Evolutionary conservation across 1,284 basidiomycete species (phyloP).

Genomic region (Marasmius oreades): DNA sequence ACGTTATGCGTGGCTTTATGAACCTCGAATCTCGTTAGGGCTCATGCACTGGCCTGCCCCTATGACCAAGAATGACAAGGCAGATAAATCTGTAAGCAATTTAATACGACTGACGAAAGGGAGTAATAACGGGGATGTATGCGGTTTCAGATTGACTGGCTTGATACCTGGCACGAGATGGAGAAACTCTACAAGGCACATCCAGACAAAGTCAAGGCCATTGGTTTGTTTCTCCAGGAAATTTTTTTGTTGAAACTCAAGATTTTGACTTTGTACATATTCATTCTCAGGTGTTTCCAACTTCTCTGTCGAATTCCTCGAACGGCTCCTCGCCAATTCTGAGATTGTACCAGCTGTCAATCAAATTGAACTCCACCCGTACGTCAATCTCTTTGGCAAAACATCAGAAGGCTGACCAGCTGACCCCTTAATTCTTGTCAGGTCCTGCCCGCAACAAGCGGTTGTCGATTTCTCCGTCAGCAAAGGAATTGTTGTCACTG

Average conservation of each 20-base stretch:
- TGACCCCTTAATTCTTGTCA: conserved; percentile 24
- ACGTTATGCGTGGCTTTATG: conserved; percentile 4
- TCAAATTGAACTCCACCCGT: conserved; percentile 80
- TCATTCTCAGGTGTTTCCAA: conserved; percentile 59
- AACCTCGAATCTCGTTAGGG: conserved; percentile 36
- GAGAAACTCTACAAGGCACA: conserved; percentile 62
- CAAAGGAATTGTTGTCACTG: conserved; percentile 66
- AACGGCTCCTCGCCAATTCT: conserved; percentile 54
- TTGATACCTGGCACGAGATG: conserved; percentile 79
- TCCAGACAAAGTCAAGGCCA: conserved; percentile 69
- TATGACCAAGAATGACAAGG: conserved; percentile 46
- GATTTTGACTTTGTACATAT: background rate
- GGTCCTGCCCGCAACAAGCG: conserved; percentile 61
- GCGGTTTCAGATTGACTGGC: conserved; percentile 46
- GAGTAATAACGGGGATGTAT: background rate
- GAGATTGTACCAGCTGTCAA: conserved; percentile 77
- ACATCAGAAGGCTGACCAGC: no score
- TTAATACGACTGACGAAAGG: background rate
- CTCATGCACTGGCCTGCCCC: conserved; percentile 81
- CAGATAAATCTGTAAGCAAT: conserved; percentile 39
- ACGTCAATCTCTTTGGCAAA: no score
- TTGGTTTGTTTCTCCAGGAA: conserved; percentile 40
- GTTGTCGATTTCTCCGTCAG: conserved; percentile 56
- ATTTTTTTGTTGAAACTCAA: background rate
- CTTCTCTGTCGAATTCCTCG: conserved; percentile 59